A percentile compares a stretch with the other conserved stretches of the same genome.
Evolutionary conservation across 1,284 basidiomycete species (phyloP).

Genomic region (Entoloma clypeatum): DNA sequence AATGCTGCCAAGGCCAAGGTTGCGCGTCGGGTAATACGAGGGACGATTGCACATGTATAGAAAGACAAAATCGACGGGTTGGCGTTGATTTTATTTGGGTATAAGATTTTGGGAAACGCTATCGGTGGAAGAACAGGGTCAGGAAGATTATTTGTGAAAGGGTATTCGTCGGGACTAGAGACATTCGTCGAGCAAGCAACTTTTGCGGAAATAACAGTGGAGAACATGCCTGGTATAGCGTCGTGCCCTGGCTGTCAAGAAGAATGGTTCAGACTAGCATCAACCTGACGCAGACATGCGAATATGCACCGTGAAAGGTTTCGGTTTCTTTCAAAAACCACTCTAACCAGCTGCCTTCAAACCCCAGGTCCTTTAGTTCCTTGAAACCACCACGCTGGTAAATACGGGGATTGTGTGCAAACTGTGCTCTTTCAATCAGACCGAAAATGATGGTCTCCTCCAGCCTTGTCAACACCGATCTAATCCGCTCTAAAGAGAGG

Average conservation of each 20-base stretch:
- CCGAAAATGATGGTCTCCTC: constrained; percentile 99
- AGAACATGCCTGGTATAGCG: constrained; percentile 78
- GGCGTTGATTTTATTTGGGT: constrained; percentile 83
- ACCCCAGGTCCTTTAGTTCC: constrained; percentile 68
- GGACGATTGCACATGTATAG: constrained; percentile 80
- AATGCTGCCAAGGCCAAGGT: constrained; percentile 56
- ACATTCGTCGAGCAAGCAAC: constrained; percentile 11
- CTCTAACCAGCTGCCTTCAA: constrained; percentile 87
- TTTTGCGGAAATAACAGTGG: constrained; percentile 1
- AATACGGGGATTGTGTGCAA: constrained; percentile 90
- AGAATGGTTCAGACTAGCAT: neutral
- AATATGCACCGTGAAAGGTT: constrained; percentile 80
- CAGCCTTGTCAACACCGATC: constrained; percentile 82
- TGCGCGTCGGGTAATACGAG: constrained; percentile 73
- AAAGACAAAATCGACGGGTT: constrained; percentile 88
- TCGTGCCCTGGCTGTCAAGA: constrained; percentile 79
- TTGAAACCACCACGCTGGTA: constrained; percentile 81
- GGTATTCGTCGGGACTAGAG: constrained; percentile 91
- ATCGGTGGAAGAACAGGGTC: constrained; percentile 78
- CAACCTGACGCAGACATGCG: neutral
- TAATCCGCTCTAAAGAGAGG: constrained; percentile 81
- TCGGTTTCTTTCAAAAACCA: constrained; percentile 98
- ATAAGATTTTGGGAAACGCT: constrained; percentile 74
- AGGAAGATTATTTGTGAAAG: constrained; percentile 87
- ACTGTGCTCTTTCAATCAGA: constrained; percentile 96